phyloP scores from a whole-genome alignment of 148 eudicot genomes.

The Fallopia convolvulus region DNA sequence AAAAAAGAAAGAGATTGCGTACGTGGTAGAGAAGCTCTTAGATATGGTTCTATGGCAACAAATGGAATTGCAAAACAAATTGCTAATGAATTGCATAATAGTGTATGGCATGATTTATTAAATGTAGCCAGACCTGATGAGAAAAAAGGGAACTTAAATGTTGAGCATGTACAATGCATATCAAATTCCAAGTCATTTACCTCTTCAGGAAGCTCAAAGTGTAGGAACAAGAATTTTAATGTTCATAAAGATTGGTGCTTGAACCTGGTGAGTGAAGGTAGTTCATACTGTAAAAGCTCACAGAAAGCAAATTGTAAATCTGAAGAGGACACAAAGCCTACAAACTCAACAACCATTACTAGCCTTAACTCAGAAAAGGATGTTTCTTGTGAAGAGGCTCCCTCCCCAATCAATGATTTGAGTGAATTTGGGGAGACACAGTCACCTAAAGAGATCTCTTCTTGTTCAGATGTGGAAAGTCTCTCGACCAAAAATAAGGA shows the following conservation, averaged over 20 bases:
- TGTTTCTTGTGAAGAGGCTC: conserved; percentile 5
- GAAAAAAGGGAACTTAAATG: background rate
- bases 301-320: background rate
- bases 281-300: background rate
- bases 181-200: conserved; percentile 13
- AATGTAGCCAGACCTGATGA: conserved; percentile 2
- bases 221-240: conserved; percentile 14
- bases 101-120: conserved; percentile 19
- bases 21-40: background rate
- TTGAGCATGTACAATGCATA: background rate
- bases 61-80: conserved; percentile 25
- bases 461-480: conserved; percentile 17
- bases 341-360: background rate
- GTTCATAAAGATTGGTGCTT: conserved; percentile 22
- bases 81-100: conserved; percentile 20
- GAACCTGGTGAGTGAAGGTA: conserved; percentile 4
- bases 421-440: conserved; percentile 13
- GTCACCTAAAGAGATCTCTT: conserved; percentile 11
- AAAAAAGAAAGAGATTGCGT: conserved; percentile 1
- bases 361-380: conserved; percentile 11
- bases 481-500: conserved; percentile 5
- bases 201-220: conserved; percentile 25
- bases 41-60: background rate
- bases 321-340: background rate
- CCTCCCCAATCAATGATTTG: conserved; percentile 1